Evolutionary conservation across 2,329 filamentous ascomycete genomes (phyloP).

Genomic region (Colletotrichum magnum): DNA sequence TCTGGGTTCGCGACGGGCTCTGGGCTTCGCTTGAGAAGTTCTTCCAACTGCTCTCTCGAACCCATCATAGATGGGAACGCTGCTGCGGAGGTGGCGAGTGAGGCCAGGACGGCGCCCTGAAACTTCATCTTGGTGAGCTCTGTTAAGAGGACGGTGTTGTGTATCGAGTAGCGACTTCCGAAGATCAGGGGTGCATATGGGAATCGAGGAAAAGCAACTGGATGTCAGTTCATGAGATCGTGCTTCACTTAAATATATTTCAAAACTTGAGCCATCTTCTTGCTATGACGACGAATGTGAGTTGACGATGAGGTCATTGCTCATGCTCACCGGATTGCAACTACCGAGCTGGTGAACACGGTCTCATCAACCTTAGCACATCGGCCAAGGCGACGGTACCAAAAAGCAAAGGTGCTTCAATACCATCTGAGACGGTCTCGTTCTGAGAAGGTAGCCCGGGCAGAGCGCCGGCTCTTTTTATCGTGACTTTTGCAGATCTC

Average conservation of each 20-base stretch:
- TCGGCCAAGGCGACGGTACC: not conserved
- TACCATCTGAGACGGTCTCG: slow-evolving; percentile 7
- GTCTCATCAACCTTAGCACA: not conserved
- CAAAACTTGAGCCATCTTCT: too few species aligned
- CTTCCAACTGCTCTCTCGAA: slow-evolving; percentile 6
- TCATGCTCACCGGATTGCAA: not conserved
- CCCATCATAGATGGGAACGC: slow-evolving; percentile 32
- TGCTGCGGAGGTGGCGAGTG: slow-evolving; percentile 14
- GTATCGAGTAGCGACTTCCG: not conserved
- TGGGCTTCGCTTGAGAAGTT: slow-evolving; percentile 17
- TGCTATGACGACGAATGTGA: not conserved
- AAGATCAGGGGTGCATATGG: not conserved
- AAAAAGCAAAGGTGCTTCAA: slow-evolving; percentile 2
- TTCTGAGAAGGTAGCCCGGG: not conserved
- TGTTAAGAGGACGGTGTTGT: not conserved
- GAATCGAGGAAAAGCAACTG: not conserved
- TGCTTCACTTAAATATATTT: too few species aligned
- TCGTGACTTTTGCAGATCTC: slow-evolving; percentile 19
- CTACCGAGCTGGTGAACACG: not conserved
- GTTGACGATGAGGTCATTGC: slow-evolving; percentile 18
- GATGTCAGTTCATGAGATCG: too few species aligned
- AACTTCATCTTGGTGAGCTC: slow-evolving; percentile 13
- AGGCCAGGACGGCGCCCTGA: not conserved
- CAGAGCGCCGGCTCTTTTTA: slow-evolving; percentile 1
- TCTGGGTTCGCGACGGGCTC: slow-evolving; percentile 24